Evolutionary conservation across 176 grass and related monocot genomes (phyloP), one percentile per base, ranked within the genome.

Genomic region (Zea luxurians): DNA sequence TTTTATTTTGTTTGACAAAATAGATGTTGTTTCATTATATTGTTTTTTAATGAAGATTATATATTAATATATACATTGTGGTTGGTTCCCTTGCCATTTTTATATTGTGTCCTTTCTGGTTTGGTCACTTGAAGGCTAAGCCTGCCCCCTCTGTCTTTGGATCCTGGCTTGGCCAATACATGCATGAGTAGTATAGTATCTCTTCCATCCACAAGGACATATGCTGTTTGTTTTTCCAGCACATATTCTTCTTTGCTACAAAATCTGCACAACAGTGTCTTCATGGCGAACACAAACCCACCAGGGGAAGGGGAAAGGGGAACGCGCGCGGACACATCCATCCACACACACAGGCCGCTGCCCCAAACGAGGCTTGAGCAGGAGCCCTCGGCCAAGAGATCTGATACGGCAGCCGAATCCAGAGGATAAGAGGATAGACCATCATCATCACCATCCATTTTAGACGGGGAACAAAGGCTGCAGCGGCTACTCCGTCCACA

Each of bases 351-450:
- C 11, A 34, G 16, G 12, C 20, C 4, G 2, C 46, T 10, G 52
- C 9, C 20, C 61, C 61, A 78, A 66, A 52, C 45, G 20, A 15
- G 79, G 58, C 43, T 72, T 81, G 27, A 82, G 41, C 12, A 34
- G 1, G 68, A 64, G 37, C 46, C 60, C 46, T 54, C 59, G 15
- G 13, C 46, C 46, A 64, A 64, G 69, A 50, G 45, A 64, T 64
- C 27, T 82, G 36, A 8, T 15, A 73, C 41, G 49, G 11, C 10
- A 42, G 59, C 37, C 16, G 48, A 18, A 6, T 27, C 17, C 60
- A 12, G 15, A 17, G 59, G 80, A 74, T 65, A 45, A 60, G 46
- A 45, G n/a, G 70, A 55, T 53, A 64, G 5, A 27, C 27, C 27
- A 27, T 27, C 27, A 27, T 21, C 36, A 10, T 38, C 38, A 59